These are phyloP conservation scores for Schoenoplectus tabernaemontani DNA, from an alignment of 202 grass and related monocot genomes.

Conservation along the genomic window DNA sequence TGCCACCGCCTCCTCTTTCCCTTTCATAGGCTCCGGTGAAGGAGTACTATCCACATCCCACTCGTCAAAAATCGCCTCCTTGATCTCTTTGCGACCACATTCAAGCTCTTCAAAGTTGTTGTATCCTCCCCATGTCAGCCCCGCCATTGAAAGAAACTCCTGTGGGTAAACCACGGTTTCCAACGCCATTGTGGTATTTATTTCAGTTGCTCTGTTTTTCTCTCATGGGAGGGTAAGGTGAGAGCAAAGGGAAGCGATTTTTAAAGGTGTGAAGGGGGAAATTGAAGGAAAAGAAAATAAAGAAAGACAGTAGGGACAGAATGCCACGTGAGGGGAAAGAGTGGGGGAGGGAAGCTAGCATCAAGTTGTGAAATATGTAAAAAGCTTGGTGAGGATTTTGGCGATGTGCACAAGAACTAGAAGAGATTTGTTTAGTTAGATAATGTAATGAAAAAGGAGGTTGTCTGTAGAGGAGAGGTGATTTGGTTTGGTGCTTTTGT, in stretches of 20 bases:
- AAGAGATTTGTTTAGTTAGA: no score
- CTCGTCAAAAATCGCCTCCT: constrained; percentile 34
- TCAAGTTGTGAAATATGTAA: no score
- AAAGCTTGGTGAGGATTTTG: no score
- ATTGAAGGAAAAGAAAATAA: constrained; percentile 1
- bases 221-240: background rate
- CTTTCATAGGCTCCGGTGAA: background rate
- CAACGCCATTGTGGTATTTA: constrained; percentile 45
- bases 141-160: constrained; percentile 26
- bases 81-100: constrained; percentile 19
- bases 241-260: background rate
- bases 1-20: background rate
- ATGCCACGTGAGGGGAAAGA: constrained; percentile 25
- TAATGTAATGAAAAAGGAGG: no score
- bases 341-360: background rate
- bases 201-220: constrained; percentile 13
- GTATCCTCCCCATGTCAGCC: constrained; percentile 17
- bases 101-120: constrained; percentile 27
- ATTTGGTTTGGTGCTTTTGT: no score
- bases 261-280: constrained; percentile 30
- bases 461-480: no score
- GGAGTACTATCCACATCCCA: constrained; percentile 11
- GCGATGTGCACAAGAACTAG: no score
- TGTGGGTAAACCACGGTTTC: constrained; percentile 46
- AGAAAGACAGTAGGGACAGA: constrained; percentile 20